Percentiles rank a stretch among this genome's conserved stretches.
phyloP scores from a whole-genome alignment of 1,284 basidiomycete species.

The Papiliotrema flavescens region DNA sequence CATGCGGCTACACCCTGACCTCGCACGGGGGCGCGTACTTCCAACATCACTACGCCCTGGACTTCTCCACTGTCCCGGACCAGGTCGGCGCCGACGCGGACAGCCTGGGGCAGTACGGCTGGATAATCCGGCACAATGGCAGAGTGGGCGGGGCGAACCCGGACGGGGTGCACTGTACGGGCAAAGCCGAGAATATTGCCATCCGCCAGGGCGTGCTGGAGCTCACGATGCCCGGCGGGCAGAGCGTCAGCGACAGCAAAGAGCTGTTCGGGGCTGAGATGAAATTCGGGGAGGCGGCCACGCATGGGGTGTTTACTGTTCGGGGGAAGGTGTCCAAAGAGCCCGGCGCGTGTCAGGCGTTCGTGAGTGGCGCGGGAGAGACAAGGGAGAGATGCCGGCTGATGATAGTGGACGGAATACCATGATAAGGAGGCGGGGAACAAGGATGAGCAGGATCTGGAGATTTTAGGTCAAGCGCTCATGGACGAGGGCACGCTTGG shows the following conservation, averaged over 20 bases:
- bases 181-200: background rate
- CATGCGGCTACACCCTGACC: background rate
- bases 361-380: conserved; percentile 3
- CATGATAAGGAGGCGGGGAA: background rate
- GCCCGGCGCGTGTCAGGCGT: conserved; percentile 10
- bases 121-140: background rate
- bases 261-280: conserved; percentile 7
- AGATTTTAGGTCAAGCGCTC: conserved; percentile 8
- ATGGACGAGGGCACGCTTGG: conserved; percentile 4
- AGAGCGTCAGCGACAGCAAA: background rate
- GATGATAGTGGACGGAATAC: conserved; percentile 10
- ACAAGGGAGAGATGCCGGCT: background rate
- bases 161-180: background rate
- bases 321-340: conserved; percentile 1
- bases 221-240: conserved; percentile 9
- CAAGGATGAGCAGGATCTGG: conserved; percentile 20
- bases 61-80: background rate
- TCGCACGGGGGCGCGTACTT: background rate
- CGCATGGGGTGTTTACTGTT: conserved; percentile 10
- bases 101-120: background rate
- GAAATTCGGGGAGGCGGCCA: conserved; percentile 1
- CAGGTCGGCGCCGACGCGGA: background rate
- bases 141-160: background rate
- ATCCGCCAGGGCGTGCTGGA: conserved; percentile 2
- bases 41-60: background rate